These are phyloP conservation scores for Coffea humblotiana DNA, from an alignment of 305 asterid species.

Conservation along the genomic window DNA sequence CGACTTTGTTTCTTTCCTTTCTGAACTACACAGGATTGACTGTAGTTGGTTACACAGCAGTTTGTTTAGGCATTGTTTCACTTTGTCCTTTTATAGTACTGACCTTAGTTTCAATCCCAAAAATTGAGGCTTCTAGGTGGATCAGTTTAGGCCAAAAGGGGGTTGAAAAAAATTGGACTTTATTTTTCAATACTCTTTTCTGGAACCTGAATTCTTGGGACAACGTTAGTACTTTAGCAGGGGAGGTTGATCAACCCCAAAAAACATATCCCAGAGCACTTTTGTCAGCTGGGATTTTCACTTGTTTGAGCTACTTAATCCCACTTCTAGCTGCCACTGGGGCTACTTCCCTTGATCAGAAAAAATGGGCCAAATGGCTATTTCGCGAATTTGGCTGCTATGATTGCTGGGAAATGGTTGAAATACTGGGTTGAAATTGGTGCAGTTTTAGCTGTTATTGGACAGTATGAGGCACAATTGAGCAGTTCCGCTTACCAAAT, in stretches of 20 bases:
- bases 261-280: slow-evolving; percentile 49
- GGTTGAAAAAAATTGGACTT: slow-evolving; percentile 26
- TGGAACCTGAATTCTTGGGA: slow-evolving; percentile 62
- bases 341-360: slow-evolving; percentile 42
- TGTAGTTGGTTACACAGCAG: slow-evolving; percentile 18
- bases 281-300: slow-evolving; percentile 41
- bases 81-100: background rate
- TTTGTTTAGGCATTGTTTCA: slow-evolving; percentile 12
- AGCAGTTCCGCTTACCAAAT: slow-evolving; percentile 49
- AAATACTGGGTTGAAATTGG: slow-evolving; percentile 54
- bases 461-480: slow-evolving; percentile 49
- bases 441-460: slow-evolving; percentile 45
- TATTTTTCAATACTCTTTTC: slow-evolving; percentile 25
- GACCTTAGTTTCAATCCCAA: slow-evolving; percentile 7
- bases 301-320: slow-evolving; percentile 49
- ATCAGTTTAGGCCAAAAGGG: slow-evolving; percentile 43
- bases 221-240: slow-evolving; percentile 51
- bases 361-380: slow-evolving; percentile 38
- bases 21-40: slow-evolving; percentile 18
- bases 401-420: slow-evolving; percentile 50
- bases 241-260: slow-evolving; percentile 52
- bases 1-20: slow-evolving; percentile 7
- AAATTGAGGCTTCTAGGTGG: slow-evolving; percentile 18
- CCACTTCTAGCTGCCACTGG: slow-evolving; percentile 53
- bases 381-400: slow-evolving; percentile 28